Percentiles rank a stretch among this genome's conserved stretches.
Conservation (phyloP, 1,139 yeast genomes). For the Zygosaccharomyces sapae region DNA sequence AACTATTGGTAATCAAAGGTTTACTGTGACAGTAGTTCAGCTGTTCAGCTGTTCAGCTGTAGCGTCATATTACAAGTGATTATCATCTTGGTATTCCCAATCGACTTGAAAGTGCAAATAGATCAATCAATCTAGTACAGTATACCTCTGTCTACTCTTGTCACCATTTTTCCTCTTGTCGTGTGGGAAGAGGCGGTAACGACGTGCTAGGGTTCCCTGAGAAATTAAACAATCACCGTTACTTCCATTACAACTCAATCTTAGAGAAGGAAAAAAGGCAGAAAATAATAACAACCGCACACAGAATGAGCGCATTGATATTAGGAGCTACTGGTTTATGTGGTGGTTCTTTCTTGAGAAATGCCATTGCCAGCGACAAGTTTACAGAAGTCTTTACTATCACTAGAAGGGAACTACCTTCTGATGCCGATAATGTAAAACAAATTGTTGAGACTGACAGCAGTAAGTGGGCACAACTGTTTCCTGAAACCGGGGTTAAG, state of each 20-base stretch:
- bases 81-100: too few relatives aligned
- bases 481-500: conserved; percentile 26
- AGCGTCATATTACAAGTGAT: too few relatives aligned
- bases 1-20: too few relatives aligned
- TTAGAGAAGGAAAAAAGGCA: background rate
- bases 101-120: too few relatives aligned
- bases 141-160: too few relatives aligned
- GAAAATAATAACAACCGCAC: background rate
- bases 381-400: conserved; percentile 42
- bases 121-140: too few relatives aligned
- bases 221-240: too few relatives aligned
- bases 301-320: conserved; percentile 32
- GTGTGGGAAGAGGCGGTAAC: too few relatives aligned
- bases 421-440: conserved; percentile 8
- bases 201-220: too few relatives aligned
- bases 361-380: conserved; percentile 36
- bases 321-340: conserved; percentile 64
- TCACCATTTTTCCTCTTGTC: too few relatives aligned
- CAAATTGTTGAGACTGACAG: conserved; percentile 40
- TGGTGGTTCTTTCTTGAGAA: conserved; percentile 46
- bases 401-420: conserved; percentile 41
- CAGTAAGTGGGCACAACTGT: conserved; percentile 41
- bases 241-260: background rate
- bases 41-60: too few relatives aligned
- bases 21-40: too few relatives aligned